These are phyloP conservation scores for Hordeum pubiflorum DNA, from an alignment of 202 grass and related monocot species.

Conservation along the genomic window DNA sequence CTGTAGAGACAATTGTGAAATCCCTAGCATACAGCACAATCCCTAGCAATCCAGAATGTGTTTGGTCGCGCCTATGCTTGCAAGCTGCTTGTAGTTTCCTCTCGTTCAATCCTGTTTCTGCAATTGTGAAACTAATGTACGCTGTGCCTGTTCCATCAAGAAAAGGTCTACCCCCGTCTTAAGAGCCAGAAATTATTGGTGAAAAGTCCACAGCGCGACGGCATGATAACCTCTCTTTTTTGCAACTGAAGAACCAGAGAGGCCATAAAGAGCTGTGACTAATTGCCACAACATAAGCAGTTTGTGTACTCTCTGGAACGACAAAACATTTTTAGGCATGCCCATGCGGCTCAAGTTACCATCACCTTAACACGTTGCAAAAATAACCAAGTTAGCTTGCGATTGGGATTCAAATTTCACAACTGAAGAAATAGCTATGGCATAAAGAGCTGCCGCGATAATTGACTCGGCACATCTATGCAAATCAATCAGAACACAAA, in stretches of 20 bases:
- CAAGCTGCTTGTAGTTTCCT: neutral
- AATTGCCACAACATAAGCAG: neutral
- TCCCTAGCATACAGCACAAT: neutral
- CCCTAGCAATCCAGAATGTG: neutral
- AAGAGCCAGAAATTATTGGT: neutral
- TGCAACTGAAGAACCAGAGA: no score
- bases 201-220: neutral
- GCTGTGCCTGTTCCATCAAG: neutral
- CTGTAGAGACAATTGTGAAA: neutral
- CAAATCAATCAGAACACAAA: neutral
- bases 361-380: neutral
- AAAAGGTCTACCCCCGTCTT: neutral
- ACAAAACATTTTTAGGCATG: neutral
- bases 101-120: neutral
- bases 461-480: neutral
- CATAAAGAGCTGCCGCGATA: neutral
- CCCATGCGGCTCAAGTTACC: neutral
- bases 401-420: neutral
- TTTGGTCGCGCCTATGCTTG: neutral
- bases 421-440: neutral
- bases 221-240: neutral
- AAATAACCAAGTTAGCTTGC: neutral
- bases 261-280: neutral
- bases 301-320: neutral
- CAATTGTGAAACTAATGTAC: neutral